Conservation (phyloP, 164 flowering plant genomes). For the Buxus sempervirens region DNA sequence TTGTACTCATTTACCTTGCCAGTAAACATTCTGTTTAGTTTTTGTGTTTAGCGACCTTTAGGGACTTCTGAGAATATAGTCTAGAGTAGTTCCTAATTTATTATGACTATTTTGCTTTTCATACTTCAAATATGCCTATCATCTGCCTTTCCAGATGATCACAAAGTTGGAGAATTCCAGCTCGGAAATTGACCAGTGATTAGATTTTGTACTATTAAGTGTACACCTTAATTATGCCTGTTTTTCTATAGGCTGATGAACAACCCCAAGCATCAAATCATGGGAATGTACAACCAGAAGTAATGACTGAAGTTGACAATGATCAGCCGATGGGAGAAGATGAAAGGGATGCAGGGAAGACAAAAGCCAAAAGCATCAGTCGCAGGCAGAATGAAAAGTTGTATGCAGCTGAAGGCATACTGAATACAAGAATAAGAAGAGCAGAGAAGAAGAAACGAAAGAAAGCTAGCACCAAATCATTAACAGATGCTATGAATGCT, state of each 20-base stretch:
- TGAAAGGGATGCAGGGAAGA: constrained; percentile 31
- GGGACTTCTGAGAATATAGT: no score
- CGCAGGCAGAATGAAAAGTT: constrained; percentile 72
- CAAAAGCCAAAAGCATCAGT: constrained; percentile 26
- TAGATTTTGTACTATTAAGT: background rate
- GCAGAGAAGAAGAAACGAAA: constrained; percentile 79
- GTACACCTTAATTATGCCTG: background rate
- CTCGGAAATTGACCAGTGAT: background rate
- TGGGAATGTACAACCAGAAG: constrained; percentile 14
- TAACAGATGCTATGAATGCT: constrained; percentile 39
- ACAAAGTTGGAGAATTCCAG: no score
- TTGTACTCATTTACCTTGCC: background rate
- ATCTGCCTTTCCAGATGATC: no score
- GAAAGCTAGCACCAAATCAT: constrained; percentile 39
- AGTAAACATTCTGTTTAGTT: background rate
- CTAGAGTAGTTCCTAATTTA: no score
- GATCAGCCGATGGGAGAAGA: constrained; percentile 50
- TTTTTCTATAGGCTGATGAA: constrained; percentile 29
- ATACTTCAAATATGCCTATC: no score
- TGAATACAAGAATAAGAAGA: constrained; percentile 55
- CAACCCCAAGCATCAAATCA: constrained; percentile 21
- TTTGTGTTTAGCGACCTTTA: no score
- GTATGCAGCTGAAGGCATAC: constrained; percentile 72
- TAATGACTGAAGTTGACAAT: constrained; percentile 23
- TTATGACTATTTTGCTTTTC: no score